A percentile compares a stretch with the other conserved stretches of the same genome.
Evolutionary conservation across 2,329 filamentous ascomycete species (phyloP).

Genomic region (Botryotinia narcissicola): DNA sequence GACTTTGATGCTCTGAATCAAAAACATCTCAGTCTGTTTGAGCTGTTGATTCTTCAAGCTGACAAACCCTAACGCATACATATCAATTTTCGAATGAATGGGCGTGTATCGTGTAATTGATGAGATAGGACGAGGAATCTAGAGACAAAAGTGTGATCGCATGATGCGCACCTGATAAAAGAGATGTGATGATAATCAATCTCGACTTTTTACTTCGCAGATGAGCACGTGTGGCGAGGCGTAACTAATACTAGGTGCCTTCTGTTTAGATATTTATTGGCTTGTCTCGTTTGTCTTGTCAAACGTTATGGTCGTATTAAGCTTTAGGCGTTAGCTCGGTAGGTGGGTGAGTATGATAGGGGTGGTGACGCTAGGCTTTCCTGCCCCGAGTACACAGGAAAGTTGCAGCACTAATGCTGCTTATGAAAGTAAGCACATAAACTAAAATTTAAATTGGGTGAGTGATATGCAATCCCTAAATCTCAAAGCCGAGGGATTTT

Average conservation of each 20-base stretch:
- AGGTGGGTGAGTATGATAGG: not conserved
- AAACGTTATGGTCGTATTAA: not conserved
- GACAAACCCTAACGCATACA: not conserved
- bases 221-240: too few species aligned
- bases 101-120: not conserved
- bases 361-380: not conserved
- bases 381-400: not conserved
- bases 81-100: not conserved
- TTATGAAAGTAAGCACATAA: not conserved
- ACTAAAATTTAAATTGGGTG: not conserved
- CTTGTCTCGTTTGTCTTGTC: not conserved
- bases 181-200: not conserved
- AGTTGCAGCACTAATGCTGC: not conserved
- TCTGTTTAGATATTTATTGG: not conserved
- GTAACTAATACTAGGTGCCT: too few species aligned
- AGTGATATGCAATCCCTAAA: not conserved
- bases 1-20: not conserved
- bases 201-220: too few species aligned
- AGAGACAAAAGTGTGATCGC: not conserved
- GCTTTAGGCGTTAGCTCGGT: not conserved
- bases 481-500: too few species aligned
- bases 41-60: not conserved
- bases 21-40: not conserved
- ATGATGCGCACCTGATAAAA: not conserved
- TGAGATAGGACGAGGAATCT: not conserved